phyloP scores from a whole-genome alignment of 2,329 filamentous ascomycete genomes.

The Xylaria arbuscula region DNA sequence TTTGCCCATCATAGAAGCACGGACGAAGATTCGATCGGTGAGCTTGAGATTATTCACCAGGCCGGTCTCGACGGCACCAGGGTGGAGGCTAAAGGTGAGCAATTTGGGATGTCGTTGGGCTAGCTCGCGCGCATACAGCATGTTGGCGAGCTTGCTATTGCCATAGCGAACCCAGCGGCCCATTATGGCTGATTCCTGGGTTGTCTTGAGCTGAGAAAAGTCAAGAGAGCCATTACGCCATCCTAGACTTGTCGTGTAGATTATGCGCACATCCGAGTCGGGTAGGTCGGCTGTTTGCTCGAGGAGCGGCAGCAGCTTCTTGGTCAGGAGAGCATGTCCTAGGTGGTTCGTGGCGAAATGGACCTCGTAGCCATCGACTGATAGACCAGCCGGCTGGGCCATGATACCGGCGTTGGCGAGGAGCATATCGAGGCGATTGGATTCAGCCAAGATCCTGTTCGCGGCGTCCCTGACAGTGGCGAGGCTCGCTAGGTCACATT shows the following conservation, averaged over 20 bases:
- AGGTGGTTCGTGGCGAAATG: constrained; percentile 1
- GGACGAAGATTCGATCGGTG: background rate
- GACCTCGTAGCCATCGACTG: background rate
- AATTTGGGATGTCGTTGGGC: background rate
- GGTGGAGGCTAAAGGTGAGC: background rate
- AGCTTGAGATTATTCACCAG: background rate
- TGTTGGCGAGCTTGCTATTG: background rate
- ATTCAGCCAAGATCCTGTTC: background rate
- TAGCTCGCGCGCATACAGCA: background rate
- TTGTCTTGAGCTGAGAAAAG: background rate
- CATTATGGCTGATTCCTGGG: background rate
- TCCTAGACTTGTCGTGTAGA: background rate
- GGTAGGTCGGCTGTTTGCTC: background rate
- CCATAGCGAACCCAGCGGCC: background rate
- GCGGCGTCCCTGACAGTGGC: background rate
- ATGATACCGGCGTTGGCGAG: constrained; percentile 4
- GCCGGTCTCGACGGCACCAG: background rate
- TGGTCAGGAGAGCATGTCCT: background rate
- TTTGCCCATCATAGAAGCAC: background rate
- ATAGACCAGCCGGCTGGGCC: background rate
- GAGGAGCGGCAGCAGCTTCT: background rate
- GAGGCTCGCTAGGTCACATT: background rate
- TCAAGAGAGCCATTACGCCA: background rate
- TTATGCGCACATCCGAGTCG: background rate
- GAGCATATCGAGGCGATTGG: background rate